These are phyloP conservation scores for Calonectria multiphialidica DNA, from an alignment of 2,329 filamentous ascomycete genomes.

Conservation along the genomic window DNA sequence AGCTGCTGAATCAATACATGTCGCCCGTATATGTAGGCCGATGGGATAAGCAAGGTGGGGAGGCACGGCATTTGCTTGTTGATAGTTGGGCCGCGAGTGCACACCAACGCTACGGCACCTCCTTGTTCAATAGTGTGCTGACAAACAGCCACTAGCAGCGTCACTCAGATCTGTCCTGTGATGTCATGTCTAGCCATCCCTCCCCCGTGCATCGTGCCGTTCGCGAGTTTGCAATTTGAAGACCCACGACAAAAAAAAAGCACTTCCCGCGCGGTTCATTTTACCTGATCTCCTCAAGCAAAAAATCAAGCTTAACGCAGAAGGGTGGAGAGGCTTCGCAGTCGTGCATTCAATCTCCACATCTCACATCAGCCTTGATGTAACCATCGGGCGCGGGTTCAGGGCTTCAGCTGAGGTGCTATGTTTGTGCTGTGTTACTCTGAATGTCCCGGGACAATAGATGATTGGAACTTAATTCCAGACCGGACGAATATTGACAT, in stretches of 20 bases:
- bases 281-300: background rate
- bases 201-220: background rate
- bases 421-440: background rate
- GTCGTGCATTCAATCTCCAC: background rate
- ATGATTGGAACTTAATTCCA: background rate
- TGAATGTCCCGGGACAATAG: background rate
- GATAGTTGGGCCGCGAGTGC: background rate
- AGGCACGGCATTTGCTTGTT: background rate
- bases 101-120: background rate
- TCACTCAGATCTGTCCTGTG: background rate
- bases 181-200: constrained; percentile 9
- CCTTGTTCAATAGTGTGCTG: background rate
- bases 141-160: background rate
- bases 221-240: background rate
- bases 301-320: constrained; percentile 5
- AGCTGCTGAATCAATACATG: constrained; percentile 2
- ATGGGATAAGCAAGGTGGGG: constrained; percentile 4
- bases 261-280: background rate
- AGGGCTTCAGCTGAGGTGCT: background rate
- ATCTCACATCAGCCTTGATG: constrained; percentile 11
- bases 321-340: background rate
- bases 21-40: constrained; percentile 6
- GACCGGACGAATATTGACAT: background rate
- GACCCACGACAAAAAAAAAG: background rate
- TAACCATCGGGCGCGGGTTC: background rate